Evolutionary conservation across 208 protist species (phyloP).

Genomic region (Kentomonas sorsogonicus): DNA sequence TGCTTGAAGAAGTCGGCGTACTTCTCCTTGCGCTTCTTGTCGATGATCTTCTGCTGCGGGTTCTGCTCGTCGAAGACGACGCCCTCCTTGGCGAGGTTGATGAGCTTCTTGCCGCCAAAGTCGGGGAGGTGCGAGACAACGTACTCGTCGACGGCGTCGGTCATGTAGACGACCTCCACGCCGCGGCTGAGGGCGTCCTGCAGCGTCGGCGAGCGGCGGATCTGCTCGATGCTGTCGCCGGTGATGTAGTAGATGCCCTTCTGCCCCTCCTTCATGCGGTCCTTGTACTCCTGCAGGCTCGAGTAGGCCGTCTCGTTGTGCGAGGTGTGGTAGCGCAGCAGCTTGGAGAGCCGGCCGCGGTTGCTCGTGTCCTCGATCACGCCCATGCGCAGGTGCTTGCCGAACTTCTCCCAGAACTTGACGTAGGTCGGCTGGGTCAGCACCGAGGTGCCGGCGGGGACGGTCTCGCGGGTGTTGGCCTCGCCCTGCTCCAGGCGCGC

Average conservation of each 20-base stretch:
- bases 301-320: slow-evolving; percentile 67
- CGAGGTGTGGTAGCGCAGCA: slow-evolving; percentile 94
- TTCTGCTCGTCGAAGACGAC: slow-evolving; percentile 90
- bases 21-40: slow-evolving; percentile 88
- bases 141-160: slow-evolving; percentile 99
- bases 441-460: slow-evolving; percentile 10
- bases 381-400: slow-evolving; percentile 96
- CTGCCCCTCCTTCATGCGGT: slow-evolving; percentile 93
- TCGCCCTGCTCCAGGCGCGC: slow-evolving; percentile 6
- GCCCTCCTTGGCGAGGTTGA: slow-evolving; percentile 96
- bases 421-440: slow-evolving; percentile 78
- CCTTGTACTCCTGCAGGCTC: slow-evolving; percentile 89
- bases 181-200: slow-evolving; percentile 76
- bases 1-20: slow-evolving; percentile 81
- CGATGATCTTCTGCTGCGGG: slow-evolving; percentile 80
- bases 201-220: slow-evolving; percentile 80
- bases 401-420: slow-evolving; percentile 94
- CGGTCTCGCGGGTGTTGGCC: background rate
- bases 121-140: slow-evolving; percentile 89
- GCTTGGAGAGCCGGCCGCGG: slow-evolving; percentile 93
- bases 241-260: slow-evolving; percentile 93
- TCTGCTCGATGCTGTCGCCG: slow-evolving; percentile 68
- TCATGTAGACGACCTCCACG: slow-evolving; percentile 93
- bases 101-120: slow-evolving; percentile 94
- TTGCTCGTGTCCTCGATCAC: slow-evolving; percentile 97